These are phyloP conservation scores for Fraxinus angustifolia DNA, from an alignment of 305 asterid genomes.

Conservation along the genomic window DNA sequence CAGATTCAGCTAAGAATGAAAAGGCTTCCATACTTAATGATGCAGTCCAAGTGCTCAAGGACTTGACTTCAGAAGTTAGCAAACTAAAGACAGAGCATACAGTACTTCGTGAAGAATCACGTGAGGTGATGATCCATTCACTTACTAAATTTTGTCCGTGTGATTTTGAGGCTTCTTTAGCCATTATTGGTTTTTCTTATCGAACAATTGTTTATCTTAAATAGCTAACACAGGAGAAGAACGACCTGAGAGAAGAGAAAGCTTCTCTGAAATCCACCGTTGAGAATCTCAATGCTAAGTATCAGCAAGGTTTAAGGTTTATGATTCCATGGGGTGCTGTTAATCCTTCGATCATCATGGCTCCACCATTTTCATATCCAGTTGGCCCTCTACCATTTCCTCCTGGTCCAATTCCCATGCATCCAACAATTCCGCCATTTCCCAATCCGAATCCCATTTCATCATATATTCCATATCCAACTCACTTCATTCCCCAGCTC, in stretches of 20 bases:
- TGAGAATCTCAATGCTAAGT: conserved; percentile 71
- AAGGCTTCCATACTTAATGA: conserved; percentile 89
- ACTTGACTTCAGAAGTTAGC: conserved; percentile 73
- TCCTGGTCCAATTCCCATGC: conserved; percentile 78
- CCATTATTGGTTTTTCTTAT: conserved; percentile 18
- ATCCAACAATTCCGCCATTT: conserved; percentile 82
- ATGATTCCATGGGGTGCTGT: conserved; percentile 62
- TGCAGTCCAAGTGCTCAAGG: conserved; percentile 83
- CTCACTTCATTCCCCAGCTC: conserved; percentile 38
- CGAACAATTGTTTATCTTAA: conserved; percentile 10
- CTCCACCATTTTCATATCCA: conserved; percentile 27
- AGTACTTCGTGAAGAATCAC: conserved; percentile 78
- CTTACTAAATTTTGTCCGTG: neutral
- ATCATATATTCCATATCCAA: conserved; percentile 67
- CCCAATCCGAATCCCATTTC: conserved; percentile 64
- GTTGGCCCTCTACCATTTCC: conserved; percentile 67
- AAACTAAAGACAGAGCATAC: conserved; percentile 71
- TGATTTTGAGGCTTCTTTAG: conserved; percentile 2
- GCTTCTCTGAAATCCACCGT: conserved; percentile 79
- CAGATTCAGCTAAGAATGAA: conserved; percentile 98
- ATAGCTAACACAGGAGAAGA: conserved; percentile 95
- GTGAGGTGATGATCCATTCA: conserved; percentile 56
- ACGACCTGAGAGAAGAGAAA: conserved; percentile 93
- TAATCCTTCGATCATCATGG: neutral
- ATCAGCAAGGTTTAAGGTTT: conserved; percentile 69